Evolutionary conservation across 129 eudicot genomes (phyloP), one percentile per base, ranked within the genome.

Genomic region (Logfia minima): DNA sequence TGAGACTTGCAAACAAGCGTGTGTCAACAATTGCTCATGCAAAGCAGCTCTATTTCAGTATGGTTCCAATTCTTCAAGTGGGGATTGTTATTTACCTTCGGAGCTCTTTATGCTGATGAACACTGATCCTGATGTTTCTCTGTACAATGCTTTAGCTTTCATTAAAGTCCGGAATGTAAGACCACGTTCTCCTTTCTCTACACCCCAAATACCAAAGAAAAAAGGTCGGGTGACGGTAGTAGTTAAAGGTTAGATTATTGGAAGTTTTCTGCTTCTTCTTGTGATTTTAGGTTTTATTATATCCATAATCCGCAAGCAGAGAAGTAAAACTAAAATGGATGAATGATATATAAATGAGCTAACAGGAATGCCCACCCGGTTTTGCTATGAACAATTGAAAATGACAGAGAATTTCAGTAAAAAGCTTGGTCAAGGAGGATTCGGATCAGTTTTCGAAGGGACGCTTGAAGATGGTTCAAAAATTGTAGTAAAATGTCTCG

Each of bases 361-460:
- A 11, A 70, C 86, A 23, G 84, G 87, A 55, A 74, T 83, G 84
- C 84, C 86, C 3, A 75, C 75, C 3, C 55, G 86, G 70, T 88
- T 85, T 77, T 68, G 81, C 6, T 80, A 48, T 29, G 75, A 71
- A 66, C 86, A 80, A 8, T 34, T 88, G 16, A 79, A 29, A 71
- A 59, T 18, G 6, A 85, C 86, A 2, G 62, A 80, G 1, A 75
- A 85, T 71, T 88, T 88, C 63, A 62, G 65, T 41, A 77, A 76
- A 45, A 85, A 80, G 77, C 84, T 88, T 28, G 87, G 87, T 2
- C 71, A 83, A 56, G 89, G 87, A 71, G 87, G 89, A 71, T 88
- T 75, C 61, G 89, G 89, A 34, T 83, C 86, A 1, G 89, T 85
- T 56, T 88, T 78, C 13, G 51, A 75, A 72, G 88, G 88, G 32